Evolutionary conservation across 768 basidiomycete species (phyloP).

Genomic region (Termitomyces sp.): DNA sequence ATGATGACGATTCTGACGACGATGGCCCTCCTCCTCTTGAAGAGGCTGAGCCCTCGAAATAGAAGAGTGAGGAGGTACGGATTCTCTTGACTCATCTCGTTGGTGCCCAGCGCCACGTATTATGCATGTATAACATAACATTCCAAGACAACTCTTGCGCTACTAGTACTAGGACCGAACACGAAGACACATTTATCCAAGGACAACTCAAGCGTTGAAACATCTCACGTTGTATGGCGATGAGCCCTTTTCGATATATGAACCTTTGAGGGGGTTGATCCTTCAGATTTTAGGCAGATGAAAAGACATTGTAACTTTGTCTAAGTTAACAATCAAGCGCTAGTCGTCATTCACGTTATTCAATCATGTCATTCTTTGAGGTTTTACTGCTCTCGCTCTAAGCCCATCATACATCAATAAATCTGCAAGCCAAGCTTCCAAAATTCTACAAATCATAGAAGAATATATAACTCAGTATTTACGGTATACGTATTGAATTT

Average conservation of each 20-base stretch:
- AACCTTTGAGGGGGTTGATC: too few species aligned
- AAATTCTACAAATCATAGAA: too few species aligned
- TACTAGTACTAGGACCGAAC: not conserved
- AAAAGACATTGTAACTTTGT: too few species aligned
- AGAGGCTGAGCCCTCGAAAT: constrained; percentile 48
- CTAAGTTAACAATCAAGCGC: too few species aligned
- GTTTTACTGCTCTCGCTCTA: too few species aligned
- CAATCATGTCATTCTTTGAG: too few species aligned
- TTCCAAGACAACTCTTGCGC: not conserved
- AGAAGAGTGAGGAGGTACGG: constrained; percentile 9
- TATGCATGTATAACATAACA: not conserved
- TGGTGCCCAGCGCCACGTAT: not conserved
- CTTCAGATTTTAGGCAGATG: too few species aligned
- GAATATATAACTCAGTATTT: too few species aligned
- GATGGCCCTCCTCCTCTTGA: constrained; percentile 83
- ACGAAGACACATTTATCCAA: not conserved
- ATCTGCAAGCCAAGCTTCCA: too few species aligned
- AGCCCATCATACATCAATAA: too few species aligned
- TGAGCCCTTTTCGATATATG: not conserved
- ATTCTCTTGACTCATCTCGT: not conserved
- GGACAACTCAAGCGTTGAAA: not conserved
- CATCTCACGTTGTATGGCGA: not conserved
- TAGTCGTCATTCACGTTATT: too few species aligned
- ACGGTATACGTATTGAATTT: too few species aligned
- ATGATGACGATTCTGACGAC: constrained; percentile 50